These are phyloP conservation scores for Macrophomina phaseolina DNA, from an alignment of 2,329 filamentous ascomycete species.

Conservation along the genomic window DNA sequence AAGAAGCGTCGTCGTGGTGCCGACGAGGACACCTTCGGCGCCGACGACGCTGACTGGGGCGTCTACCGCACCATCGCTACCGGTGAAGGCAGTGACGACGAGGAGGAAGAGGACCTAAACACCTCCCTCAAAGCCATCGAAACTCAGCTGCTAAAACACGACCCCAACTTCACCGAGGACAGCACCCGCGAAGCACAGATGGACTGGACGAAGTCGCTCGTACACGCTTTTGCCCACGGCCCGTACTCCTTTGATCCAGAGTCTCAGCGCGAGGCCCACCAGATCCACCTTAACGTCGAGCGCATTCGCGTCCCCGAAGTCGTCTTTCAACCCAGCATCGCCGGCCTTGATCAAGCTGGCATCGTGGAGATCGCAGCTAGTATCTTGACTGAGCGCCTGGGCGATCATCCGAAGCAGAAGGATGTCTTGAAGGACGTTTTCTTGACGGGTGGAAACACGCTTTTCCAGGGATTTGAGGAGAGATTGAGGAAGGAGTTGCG, in stretches of 20 bases:
- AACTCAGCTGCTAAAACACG: slow-evolving; percentile 81
- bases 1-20: slow-evolving; percentile 86
- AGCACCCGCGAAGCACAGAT: slow-evolving; percentile 89
- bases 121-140: slow-evolving; percentile 78
- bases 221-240: slow-evolving; percentile 89
- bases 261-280: slow-evolving; percentile 79
- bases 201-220: slow-evolving; percentile 90
- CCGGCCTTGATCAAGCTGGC: slow-evolving; percentile 90
- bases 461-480: slow-evolving; percentile 87
- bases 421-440: slow-evolving; percentile 86
- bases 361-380: slow-evolving; percentile 90
- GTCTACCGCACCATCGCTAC: slow-evolving; percentile 93
- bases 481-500: slow-evolving; percentile 75
- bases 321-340: slow-evolving; percentile 89
- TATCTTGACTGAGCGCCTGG: slow-evolving; percentile 83
- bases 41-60: slow-evolving; percentile 97
- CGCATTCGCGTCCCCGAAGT: slow-evolving; percentile 93
- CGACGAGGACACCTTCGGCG: slow-evolving; percentile 95
- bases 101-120: slow-evolving; percentile 87
- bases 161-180: slow-evolving; percentile 88
- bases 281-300: slow-evolving; percentile 95
- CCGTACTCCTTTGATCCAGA: slow-evolving; percentile 84
- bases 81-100: slow-evolving; percentile 80
- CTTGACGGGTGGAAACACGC: slow-evolving; percentile 88
- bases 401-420: slow-evolving; percentile 61